These are phyloP conservation scores for Amaranthus palmeri DNA, from an alignment of 148 eudicot genomes.

Conservation along the genomic window DNA sequence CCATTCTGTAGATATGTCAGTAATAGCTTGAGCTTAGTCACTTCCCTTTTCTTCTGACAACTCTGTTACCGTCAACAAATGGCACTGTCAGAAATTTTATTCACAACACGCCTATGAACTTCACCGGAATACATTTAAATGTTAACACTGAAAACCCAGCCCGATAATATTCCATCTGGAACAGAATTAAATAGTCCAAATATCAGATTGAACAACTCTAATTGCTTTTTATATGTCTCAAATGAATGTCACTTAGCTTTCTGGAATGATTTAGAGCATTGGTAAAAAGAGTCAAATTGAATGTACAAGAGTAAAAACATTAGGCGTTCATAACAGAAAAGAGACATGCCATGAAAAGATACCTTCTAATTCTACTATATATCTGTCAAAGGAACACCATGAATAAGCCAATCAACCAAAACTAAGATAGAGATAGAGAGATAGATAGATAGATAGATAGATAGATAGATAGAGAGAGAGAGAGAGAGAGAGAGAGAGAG, in stretches of 20 bases:
- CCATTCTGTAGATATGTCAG: slow-evolving; percentile 74
- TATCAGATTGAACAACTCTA: not conserved
- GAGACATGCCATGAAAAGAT: not conserved
- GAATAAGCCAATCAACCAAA: not conserved
- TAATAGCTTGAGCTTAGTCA: slow-evolving; percentile 52
- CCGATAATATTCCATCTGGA: not conserved
- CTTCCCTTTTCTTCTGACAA: slow-evolving; percentile 65
- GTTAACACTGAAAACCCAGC: not conserved
- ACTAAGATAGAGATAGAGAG: not conserved
- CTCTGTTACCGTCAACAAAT: slow-evolving; percentile 41
- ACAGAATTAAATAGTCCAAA: not conserved
- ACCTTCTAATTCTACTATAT: not conserved
- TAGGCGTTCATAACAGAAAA: not conserved
- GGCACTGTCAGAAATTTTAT: not conserved
- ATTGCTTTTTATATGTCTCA: not conserved
- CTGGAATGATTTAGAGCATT: too few relatives aligned
- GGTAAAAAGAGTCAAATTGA: not conserved
- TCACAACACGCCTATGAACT: not conserved
- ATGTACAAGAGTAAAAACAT: not conserved
- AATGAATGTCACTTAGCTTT: too few relatives aligned
- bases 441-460: too few relatives aligned
- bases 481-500: too few relatives aligned
- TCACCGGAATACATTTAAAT: not conserved
- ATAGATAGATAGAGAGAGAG: too few relatives aligned
- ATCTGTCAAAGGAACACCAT: not conserved